Conservation (phyloP, 257 asterid species). For the Galeopsis tetrahit region DNA sequence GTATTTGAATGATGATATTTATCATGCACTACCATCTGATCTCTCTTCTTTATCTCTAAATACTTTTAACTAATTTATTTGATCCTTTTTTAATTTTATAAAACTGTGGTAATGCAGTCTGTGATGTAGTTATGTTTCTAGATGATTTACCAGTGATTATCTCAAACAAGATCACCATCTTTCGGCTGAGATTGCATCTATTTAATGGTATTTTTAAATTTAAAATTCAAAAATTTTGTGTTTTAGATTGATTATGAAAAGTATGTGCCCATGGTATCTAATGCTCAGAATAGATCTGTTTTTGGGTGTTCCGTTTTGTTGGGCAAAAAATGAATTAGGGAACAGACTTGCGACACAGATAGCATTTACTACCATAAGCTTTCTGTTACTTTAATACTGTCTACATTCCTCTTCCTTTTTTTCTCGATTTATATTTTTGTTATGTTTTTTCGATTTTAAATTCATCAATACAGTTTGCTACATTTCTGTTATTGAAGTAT, state of each 20-base stretch:
- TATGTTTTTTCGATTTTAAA: too few species aligned
- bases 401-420: conserved; percentile 33
- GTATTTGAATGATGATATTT: too few species aligned
- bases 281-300: conserved; percentile 50
- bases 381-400: conserved; percentile 54
- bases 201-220: too few species aligned
- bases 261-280: conserved; percentile 59
- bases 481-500: too few species aligned
- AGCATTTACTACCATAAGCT: conserved; percentile 30
- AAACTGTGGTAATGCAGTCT: conserved; percentile 34
- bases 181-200: conserved; percentile 80
- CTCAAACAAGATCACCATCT: conserved; percentile 65
- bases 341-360: conserved; percentile 76
- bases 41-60: too few species aligned
- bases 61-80: too few species aligned
- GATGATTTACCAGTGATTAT: conserved; percentile 59
- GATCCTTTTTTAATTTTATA: too few species aligned
- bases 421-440: too few species aligned
- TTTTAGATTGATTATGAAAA: background rate
- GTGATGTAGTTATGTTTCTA: conserved; percentile 45
- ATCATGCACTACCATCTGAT: too few species aligned
- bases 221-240: background rate
- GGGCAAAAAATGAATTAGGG: conserved; percentile 54
- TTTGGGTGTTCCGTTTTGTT: conserved; percentile 56
- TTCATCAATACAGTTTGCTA: too few species aligned